phyloP scores from a whole-genome alignment of 1,284 basidiomycete species.

The Cronartium quercuum region DNA sequence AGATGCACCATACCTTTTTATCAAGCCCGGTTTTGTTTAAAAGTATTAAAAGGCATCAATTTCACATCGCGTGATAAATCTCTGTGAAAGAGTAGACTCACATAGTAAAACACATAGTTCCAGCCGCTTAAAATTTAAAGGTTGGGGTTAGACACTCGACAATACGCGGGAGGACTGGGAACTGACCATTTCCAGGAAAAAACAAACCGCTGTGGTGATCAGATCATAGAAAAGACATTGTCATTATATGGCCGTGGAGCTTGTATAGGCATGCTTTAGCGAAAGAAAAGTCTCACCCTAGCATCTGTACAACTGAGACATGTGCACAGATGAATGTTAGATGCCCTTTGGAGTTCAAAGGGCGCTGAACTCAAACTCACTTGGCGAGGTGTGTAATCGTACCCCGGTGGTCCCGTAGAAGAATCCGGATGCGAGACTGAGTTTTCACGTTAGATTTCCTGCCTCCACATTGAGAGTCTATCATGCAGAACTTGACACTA shows the following conservation, averaged over 20 bases:
- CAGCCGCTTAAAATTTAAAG: too few species aligned
- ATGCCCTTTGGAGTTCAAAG: neutral
- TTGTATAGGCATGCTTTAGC: too few species aligned
- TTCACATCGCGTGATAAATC: neutral
- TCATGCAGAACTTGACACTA: neutral
- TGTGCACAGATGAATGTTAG: neutral
- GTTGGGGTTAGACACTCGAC: too few species aligned
- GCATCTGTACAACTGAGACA: slow-evolving; percentile 31
- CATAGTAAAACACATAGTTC: too few species aligned
- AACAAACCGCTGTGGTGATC: slow-evolving; percentile 12
- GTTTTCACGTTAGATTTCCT: neutral
- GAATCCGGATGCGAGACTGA: slow-evolving; percentile 36
- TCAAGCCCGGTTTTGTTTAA: neutral
- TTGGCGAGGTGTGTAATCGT: slow-evolving; percentile 24
- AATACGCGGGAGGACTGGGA: neutral
- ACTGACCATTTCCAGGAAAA: slow-evolving; percentile 33
- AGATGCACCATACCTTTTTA: slow-evolving; percentile 25
- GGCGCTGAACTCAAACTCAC: neutral
- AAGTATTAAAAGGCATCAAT: neutral
- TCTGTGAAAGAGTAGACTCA: too few species aligned
- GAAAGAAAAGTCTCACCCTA: slow-evolving; percentile 4
- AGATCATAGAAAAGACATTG: neutral
- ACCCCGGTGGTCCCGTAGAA: slow-evolving; percentile 29
- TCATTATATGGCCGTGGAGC: too few species aligned
- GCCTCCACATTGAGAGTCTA: neutral